phyloP scores from a whole-genome alignment of 371 early-diverging fungal genomes.

The Fennellomyces sp. region DNA sequence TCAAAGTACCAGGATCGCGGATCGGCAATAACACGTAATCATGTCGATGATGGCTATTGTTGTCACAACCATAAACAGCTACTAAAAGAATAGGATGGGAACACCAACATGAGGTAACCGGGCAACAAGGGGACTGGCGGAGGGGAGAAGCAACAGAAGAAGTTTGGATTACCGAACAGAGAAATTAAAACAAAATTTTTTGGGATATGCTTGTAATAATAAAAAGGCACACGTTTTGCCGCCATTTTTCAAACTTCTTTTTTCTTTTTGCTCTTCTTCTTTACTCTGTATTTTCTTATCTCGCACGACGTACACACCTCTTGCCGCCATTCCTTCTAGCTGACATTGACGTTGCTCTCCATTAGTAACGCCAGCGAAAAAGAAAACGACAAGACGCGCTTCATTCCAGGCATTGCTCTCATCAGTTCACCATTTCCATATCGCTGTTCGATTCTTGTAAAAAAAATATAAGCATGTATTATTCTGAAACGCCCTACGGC shows the following conservation, averaged over 20 bases:
- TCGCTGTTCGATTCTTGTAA: too few species aligned
- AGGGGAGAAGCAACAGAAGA: not conserved
- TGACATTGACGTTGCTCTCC: too few species aligned
- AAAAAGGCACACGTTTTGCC: slow-evolving; percentile 6
- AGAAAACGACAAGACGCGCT: too few species aligned
- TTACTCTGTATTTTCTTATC: not conserved
- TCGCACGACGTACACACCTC: too few species aligned
- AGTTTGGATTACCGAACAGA: slow-evolving; percentile 2
- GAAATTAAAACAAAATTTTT: slow-evolving; percentile 6
- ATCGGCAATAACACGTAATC: slow-evolving; percentile 6
- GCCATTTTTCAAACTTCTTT: slow-evolving; percentile 3
- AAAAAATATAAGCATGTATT: not conserved
- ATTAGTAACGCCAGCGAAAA: too few species aligned
- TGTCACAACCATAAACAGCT: slow-evolving; percentile 5
- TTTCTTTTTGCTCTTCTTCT: not conserved
- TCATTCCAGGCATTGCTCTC: too few species aligned
- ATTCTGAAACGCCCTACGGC: not conserved
- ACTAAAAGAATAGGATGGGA: too few species aligned
- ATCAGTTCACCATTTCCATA: too few species aligned
- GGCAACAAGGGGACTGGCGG: not conserved
- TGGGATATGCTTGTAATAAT: not conserved
- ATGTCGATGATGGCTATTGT: slow-evolving; percentile 6
- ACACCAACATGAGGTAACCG: not conserved
- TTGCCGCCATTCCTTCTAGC: too few species aligned
- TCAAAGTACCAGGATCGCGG: slow-evolving; percentile 9